These are phyloP conservation scores for Stipa capillata DNA, from an alignment of 176 grass and related monocot species.

Conservation along the genomic window DNA sequence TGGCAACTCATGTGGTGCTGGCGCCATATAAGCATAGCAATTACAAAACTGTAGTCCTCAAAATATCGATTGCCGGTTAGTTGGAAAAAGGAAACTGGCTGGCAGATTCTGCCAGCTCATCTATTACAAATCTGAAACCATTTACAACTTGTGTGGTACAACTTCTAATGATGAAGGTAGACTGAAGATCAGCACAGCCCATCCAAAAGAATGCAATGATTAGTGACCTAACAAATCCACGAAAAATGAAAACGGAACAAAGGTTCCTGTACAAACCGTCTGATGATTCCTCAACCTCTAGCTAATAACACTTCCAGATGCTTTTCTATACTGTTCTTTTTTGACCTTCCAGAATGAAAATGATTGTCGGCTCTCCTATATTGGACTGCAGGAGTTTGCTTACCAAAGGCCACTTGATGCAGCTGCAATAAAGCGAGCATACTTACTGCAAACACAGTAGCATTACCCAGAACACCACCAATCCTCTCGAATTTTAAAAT, in stretches of 20 bases:
- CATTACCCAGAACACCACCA: conserved; percentile 46
- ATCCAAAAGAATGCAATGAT: conserved; percentile 12
- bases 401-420: conserved; percentile 39
- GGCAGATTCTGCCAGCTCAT: not conserved
- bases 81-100: not conserved
- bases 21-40: not conserved
- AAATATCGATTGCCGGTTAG: not conserved
- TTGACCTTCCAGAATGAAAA: not conserved
- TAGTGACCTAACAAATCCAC: not conserved
- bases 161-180: not conserved
- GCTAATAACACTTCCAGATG: conserved; percentile 7
- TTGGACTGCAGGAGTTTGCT: not conserved
- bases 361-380: not conserved
- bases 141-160: not conserved
- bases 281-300: conserved; percentile 24
- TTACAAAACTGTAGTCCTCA: not conserved
- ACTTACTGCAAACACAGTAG: conserved; percentile 46
- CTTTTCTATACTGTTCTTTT: conserved; percentile 10
- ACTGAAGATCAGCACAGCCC: not conserved
- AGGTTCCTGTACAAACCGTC: conserved; percentile 9
- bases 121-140: not conserved
- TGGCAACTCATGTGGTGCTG: not conserved
- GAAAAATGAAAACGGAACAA: not conserved
- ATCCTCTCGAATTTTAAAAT: conserved; percentile 19
- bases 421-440: conserved; percentile 59